Conservation (phyloP, 2,329 filamentous ascomycete genomes). For the Pseudogymnoascus sp. region DNA sequence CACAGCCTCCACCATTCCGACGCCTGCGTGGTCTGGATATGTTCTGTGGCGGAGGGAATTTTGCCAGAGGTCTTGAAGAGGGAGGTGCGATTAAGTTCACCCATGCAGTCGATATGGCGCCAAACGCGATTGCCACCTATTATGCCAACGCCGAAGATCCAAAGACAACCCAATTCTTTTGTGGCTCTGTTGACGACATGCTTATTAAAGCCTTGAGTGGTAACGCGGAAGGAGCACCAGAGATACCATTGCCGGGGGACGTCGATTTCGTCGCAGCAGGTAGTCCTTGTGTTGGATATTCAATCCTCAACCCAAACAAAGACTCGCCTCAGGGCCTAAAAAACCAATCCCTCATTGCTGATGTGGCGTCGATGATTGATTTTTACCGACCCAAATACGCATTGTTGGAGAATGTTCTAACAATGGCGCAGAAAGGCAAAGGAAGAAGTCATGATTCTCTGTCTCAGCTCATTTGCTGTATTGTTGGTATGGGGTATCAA, state of each 20-base stretch:
- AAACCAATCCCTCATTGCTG: conserved; percentile 72
- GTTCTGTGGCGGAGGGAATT: conserved; percentile 72
- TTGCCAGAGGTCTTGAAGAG: conserved; percentile 71
- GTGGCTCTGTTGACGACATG: conserved; percentile 67
- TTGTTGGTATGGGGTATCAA: conserved; percentile 76
- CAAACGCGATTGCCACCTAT: conserved; percentile 63
- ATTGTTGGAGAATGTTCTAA: conserved; percentile 68
- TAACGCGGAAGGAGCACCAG: conserved; percentile 29
- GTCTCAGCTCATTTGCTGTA: conserved; percentile 63
- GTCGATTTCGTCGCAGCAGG: conserved; percentile 67
- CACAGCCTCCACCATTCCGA: conserved; percentile 18
- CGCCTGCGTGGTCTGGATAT: conserved; percentile 60
- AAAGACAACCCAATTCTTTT: conserved; percentile 47
- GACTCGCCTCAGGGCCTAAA: conserved; percentile 45
- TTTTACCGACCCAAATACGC: conserved; percentile 69
- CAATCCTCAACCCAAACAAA: conserved; percentile 52
- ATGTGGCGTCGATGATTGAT: conserved; percentile 68
- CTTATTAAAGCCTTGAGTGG: conserved; percentile 51
- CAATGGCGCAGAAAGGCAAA: conserved; percentile 46
- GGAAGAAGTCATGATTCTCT: conserved; percentile 56
- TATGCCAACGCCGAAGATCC: conserved; percentile 54
- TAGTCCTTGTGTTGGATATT: conserved; percentile 74
- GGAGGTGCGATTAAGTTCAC: conserved; percentile 57
- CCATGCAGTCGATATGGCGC: conserved; percentile 62
- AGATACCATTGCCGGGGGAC: conserved; percentile 53